Base-by-base conservation (phyloP, 805 yeast genomes). In the Torulaspora maleeae region DNA sequence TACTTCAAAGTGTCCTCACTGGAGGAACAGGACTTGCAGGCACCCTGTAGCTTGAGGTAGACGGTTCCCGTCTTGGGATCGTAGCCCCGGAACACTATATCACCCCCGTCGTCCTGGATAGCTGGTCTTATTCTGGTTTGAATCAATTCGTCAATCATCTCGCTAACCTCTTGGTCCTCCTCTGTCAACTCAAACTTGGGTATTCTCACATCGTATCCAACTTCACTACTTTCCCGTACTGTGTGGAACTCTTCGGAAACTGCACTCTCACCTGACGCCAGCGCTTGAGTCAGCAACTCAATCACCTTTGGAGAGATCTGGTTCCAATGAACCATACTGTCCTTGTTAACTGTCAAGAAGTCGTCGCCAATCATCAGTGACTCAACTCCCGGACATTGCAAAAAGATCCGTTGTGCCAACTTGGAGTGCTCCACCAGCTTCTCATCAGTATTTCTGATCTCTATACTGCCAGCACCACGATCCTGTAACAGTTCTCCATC, bases 21-120 rank as follows among this genome's bases (percentile, higher is more conserved):
- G 6, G 89, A 75, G 3, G 95, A 88, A 58, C 99, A 93, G 1
- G 95, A 78, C 44, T 95, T 83, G 69, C 99, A 93, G 6, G 99
- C 98, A 39, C 99, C 99, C 57, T 87, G 90, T 37, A 93, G 72
- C 63, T 86, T 88, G 56, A 93, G 77, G 63, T 79, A 86, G 5
- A 95, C 98, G 11, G 84, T 80, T 1, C 99, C 99, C 0, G 84
- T 75, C 47, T 83, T 86, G 51, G 84, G 88, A 46, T 86, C 87
- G 61, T 86, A 90, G 5, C 87, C 93, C 48, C 86, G 77, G 64
- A 81, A 95, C 56, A 87, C 90, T 50, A 93, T 82, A 61, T 93
- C 98, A 27, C 99, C 99, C 51, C 99, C 99, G 60, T 93, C 99
- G 59, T 93, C 99, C 69, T 89, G 95, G 47, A 93, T 89, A 1